Base-by-base conservation (phyloP, 148 eudicot species). In the Selenicereus undatus region DNA sequence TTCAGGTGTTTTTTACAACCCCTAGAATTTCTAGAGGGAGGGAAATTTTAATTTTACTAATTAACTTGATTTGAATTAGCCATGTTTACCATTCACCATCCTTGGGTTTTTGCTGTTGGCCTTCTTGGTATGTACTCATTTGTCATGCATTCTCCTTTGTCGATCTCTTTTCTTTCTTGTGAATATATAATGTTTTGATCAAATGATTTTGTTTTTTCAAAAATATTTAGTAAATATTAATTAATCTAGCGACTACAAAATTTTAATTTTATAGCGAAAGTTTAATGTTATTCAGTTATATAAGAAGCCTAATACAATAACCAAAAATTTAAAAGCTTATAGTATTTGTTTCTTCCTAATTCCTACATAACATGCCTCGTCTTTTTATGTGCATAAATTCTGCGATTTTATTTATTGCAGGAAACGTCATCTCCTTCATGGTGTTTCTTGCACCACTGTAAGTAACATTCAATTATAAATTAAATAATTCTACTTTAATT, bases 401-500 rank as follows among this genome's bases (percentile, higher is more conserved):
- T 66, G 36, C 71, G 78, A 43, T 64, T 32, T 62, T 56, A 17
- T 56, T 48, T 7, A 42, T 73, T 86, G 78, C 82, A 94, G 98
- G 97, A 42, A 94, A 94, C 79, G 54, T 93, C 54, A 88, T 94
- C 84, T 94, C 98, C 13, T 94, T 94, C 88, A 85, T 91, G 89
- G 98, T 94, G 79, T 94, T 85, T 75, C 94, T 94, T 69, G 90
- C 98, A 24, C 98, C 98, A 48, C 52, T 94, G 98, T 93, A 93
- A 90, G 98, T 86, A 39, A 39, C 43, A 39, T 39, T 4, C 43
- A 39, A 4, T n/a, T n/a, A n/a, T 4, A 42, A 48, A 11, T 3
- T 27, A 65, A 26, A 27, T 9, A 54, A 35, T 32, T 13, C 6
- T 35, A 32, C 26, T 58, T 13, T 62, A 21, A 1, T 60, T 60